These are phyloP conservation scores for Hevea brasiliensis DNA, from an alignment of 345 rosid species.

Conservation along the genomic window DNA sequence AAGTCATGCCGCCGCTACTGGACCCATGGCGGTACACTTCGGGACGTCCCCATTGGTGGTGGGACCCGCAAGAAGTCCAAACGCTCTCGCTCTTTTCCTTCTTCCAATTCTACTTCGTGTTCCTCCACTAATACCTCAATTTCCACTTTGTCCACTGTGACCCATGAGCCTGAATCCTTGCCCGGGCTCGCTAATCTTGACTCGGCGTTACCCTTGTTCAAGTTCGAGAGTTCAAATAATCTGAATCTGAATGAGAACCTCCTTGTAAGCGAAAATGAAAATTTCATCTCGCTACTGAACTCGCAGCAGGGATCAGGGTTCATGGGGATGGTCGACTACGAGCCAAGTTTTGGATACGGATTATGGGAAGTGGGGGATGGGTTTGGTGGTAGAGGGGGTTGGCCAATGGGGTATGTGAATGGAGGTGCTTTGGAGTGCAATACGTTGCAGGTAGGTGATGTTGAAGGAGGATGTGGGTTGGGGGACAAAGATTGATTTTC, in stretches of 20 bases:
- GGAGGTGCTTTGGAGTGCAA: slow-evolving; percentile 29
- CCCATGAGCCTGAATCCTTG: slow-evolving; percentile 6
- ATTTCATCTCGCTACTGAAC: slow-evolving; percentile 24
- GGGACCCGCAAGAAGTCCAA: slow-evolving; percentile 57
- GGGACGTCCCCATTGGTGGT: slow-evolving; percentile 65
- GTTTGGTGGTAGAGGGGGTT: slow-evolving; percentile 25
- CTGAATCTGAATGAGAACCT: slow-evolving; percentile 33
- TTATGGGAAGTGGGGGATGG: slow-evolving; percentile 33
- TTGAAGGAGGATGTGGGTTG: slow-evolving; percentile 13
- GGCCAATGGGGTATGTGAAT: slow-evolving; percentile 33
- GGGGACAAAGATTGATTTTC: slow-evolving; percentile 38
- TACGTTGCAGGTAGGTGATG: slow-evolving; percentile 38
- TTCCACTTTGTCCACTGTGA: slow-evolving; percentile 21
- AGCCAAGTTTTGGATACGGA: slow-evolving; percentile 28
- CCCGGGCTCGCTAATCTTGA: slow-evolving; percentile 19
- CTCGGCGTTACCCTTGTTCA: slow-evolving; percentile 19
- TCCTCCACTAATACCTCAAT: slow-evolving; percentile 19
- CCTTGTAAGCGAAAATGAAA: slow-evolving; percentile 20
- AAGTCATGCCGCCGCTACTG: slow-evolving; percentile 71
- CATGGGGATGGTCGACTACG: slow-evolving; percentile 28
- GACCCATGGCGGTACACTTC: slow-evolving; percentile 67
- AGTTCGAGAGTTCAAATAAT: slow-evolving; percentile 19
- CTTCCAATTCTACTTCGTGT: slow-evolving; percentile 22
- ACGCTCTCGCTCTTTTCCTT: slow-evolving; percentile 40
- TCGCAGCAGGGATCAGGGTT: slow-evolving; percentile 28